These are phyloP conservation scores for Pachyrhizus erosus DNA, from an alignment of 306 rosid species.

Conservation along the genomic window DNA sequence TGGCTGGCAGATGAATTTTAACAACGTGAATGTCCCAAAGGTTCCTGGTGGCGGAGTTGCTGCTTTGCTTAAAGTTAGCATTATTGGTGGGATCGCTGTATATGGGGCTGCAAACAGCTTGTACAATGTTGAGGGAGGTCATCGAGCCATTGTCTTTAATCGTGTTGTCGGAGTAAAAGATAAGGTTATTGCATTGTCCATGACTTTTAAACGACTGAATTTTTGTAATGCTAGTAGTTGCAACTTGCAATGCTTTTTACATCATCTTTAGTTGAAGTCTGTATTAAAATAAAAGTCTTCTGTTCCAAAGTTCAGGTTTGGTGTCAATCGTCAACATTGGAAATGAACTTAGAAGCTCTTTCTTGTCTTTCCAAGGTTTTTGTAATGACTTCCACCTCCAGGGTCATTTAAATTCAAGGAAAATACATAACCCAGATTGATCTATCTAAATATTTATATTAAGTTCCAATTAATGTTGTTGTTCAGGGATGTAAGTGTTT, in stretches of 20 bases:
- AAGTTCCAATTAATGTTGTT: not conserved
- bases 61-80: slow-evolving; percentile 48
- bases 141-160: slow-evolving; percentile 52
- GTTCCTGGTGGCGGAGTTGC: slow-evolving; percentile 47
- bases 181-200: slow-evolving; percentile 29
- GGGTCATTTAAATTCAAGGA: not conserved
- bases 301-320: not conserved
- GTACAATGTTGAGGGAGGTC: slow-evolving; percentile 54
- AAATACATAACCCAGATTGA: not conserved
- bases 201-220: not conserved
- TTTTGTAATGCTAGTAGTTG: not conserved
- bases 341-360: slow-evolving; percentile 20
- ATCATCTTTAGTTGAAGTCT: not conserved
- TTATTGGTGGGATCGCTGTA: slow-evolving; percentile 49
- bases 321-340: not conserved
- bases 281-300: not conserved
- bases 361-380: not conserved
- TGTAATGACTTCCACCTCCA: not conserved
- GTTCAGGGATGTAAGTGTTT: slow-evolving; percentile 10
- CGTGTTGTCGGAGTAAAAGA: slow-evolving; percentile 49
- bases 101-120: slow-evolving; percentile 50
- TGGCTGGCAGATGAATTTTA: slow-evolving; percentile 47
- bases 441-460: not conserved
- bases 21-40: slow-evolving; percentile 43
- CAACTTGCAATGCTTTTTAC: not conserved